Evolutionary conservation across 2,329 filamentous ascomycete species (phyloP), one percentile per base, ranked within the genome.

Genomic region (Fusarium sarcochroum): DNA sequence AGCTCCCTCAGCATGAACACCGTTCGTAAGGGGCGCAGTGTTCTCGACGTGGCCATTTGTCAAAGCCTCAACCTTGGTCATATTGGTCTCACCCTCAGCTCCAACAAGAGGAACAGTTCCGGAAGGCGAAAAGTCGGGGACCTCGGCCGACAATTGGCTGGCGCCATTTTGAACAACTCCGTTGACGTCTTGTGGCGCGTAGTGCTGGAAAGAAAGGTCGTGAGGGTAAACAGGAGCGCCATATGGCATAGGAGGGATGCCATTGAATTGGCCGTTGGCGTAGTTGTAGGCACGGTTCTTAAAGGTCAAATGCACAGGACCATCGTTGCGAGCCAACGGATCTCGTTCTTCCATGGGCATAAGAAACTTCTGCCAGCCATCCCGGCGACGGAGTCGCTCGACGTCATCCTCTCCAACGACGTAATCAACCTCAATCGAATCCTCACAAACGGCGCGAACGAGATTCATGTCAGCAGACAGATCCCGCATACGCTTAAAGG

Each of bases 291-390:
- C 54, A 30, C 77, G 73, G 69, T 77, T 80, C 69, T 80, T 80
- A 68, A 76, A 79, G 7, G 76, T 77, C 30, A 79, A 41, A 40
- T 78, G 82, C 42, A 78, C 76, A 30, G 86, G 87, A 5, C 94
- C 94, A 18, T 91, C 87, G 73, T 91, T 92, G 76, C 91, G 92
- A 38, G 92, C 93, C 20, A 88, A 85, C 41, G 89, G 84, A 70
- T 94, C 89, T 66, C 95, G 90, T 65, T 93, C 87, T 14, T 90
- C 86, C 75, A 90, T 84, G 3, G 88, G 86, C 60, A 97, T 80
- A 20, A 98, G 87, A 84, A 93, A 98, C 69, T 90, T 88, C 70
- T 91, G 85, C 93, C 94, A 98, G 25, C 88, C 89, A 20, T 93
- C 86, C 25, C 87, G 87, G 62, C 89, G 88, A 51, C 96, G 91